Percentiles rank a stretch among this genome's conserved stretches.
phyloP scores from a whole-genome alignment of 1,139 yeast species.

The Casaregolazyma lundiana region DNA sequence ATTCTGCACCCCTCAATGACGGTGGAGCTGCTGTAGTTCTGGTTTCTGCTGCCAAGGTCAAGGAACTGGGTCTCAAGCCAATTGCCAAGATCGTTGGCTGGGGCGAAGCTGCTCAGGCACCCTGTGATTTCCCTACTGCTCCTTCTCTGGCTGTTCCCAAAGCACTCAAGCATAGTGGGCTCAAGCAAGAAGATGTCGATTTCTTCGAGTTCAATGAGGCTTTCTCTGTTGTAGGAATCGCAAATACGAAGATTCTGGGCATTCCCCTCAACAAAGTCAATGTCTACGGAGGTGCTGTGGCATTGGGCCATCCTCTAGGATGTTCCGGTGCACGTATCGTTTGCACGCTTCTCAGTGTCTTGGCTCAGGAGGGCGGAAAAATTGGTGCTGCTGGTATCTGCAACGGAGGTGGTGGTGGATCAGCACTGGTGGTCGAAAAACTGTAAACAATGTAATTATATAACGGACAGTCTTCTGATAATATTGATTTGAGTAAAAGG shows the following conservation, averaged over 20 bases:
- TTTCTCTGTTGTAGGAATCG: conserved; percentile 90
- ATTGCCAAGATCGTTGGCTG: conserved; percentile 84
- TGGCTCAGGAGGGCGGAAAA: conserved; percentile 70
- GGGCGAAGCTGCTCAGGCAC: conserved; percentile 97
- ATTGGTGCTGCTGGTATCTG: conserved; percentile 93
- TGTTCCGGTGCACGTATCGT: conserved; percentile 96
- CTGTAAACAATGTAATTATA: neutral
- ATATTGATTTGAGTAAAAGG: neutral
- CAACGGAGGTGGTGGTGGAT: conserved; percentile 99
- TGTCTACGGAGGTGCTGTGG: conserved; percentile 98
- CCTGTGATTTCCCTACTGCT: conserved; percentile 90
- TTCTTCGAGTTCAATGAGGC: conserved; percentile 95
- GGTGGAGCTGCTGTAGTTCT: conserved; percentile 95
- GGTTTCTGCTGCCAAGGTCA: conserved; percentile 75
- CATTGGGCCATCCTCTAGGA: conserved; percentile 95
- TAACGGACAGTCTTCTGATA: neutral
- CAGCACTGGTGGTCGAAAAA: conserved; percentile 66
- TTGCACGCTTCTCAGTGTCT: conserved; percentile 72
- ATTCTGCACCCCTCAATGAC: conserved; percentile 92
- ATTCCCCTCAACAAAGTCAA: conserved; percentile 69
- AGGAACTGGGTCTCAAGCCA: conserved; percentile 82
- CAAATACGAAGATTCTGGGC: conserved; percentile 71
- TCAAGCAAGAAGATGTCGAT: conserved; percentile 59
- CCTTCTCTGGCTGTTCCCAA: conserved; percentile 93
- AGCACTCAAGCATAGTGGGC: conserved; percentile 83